Base-by-base conservation (phyloP, 805 yeast species). In the Ogataea philodendri region DNA sequence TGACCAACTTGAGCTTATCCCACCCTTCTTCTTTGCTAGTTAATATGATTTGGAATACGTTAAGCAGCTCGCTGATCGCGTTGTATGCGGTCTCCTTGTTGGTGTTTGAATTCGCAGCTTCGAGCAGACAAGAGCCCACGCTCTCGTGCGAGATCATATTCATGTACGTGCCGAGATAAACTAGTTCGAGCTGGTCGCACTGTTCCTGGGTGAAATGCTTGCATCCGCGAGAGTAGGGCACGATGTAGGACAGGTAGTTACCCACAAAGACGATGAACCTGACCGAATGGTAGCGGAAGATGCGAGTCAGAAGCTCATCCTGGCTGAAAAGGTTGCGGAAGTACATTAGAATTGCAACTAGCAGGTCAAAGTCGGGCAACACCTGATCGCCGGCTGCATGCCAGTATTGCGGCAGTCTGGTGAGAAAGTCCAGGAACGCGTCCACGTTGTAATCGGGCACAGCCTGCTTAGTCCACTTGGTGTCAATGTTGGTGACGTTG, bases 21-120 rank as follows among this genome's bases (percentile, higher is more conserved):
- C 76, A 71, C 13, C 35, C 46, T 10, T 60, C 55, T 2, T 62
- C 67, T 32, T 59, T 63, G 9, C 63, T 57, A 1, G 70, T 62
- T 3, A 66, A 44, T 2, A 70, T 38, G 5, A 69, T 39, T 42
- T 69, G 74, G 9, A 50, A 35, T 6, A 54, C 36, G 24, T 51
- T 48, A 15, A 67, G 38, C 15, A 61, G 33, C 19, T 45, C 42
- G 7, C 22, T 11, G 10, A 46, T 39, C 2, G 48, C 22, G 11
- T 18, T 35, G 5, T 15, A 22, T 11, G 18, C 16, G 10, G 18
- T 18, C 7, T 22, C 30, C 3, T 13, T 32, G 15, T 18, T 20
- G 8, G 44, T n/a, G n/a, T n/a, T n/a, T n/a, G n/a, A n/a, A n/a
- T n/a, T n/a, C n/a, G n/a, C 23, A 3, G 40, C 22, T 7, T 30